Conservation (phyloP, 225 moss, liverwort and hornwort species). For the Marchantia paleacea region DNA sequence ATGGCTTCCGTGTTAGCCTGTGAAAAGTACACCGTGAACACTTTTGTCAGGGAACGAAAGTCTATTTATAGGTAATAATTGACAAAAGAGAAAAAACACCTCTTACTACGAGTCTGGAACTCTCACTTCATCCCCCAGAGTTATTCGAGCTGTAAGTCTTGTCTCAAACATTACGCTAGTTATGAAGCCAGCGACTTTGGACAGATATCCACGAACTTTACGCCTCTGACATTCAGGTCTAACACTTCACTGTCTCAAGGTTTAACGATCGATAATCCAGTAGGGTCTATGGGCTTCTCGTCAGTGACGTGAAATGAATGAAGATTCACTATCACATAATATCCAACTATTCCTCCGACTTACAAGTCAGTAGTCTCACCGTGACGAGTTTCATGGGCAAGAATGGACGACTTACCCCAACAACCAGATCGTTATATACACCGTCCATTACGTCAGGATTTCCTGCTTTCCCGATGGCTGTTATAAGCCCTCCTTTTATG, state of each 20-base stretch:
- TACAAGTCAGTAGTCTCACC: background rate
- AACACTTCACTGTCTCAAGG: too few species aligned
- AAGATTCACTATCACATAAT: background rate
- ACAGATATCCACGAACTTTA: too few species aligned
- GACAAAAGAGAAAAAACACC: background rate
- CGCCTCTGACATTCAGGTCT: background rate
- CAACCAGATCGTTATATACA: conserved; percentile 58
- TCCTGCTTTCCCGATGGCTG: conserved; percentile 85
- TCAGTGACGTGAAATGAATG: background rate
- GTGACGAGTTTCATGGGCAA: background rate
- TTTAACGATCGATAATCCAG: too few species aligned
- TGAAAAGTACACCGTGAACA: conserved; percentile 9
- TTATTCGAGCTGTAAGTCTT: too few species aligned
- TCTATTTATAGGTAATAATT: background rate
- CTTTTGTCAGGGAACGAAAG: background rate
- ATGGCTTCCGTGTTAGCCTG: conserved; percentile 90
- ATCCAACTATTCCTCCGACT: background rate
- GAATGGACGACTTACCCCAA: conserved; percentile 57
- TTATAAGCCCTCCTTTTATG: conserved; percentile 67
- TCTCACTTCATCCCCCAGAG: too few species aligned
- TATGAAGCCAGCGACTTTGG: too few species aligned
- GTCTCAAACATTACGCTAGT: too few species aligned
- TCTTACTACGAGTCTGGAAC: too few species aligned
- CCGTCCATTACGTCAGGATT: conserved; percentile 97
- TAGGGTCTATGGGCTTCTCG: background rate